A percentile compares a stretch with the other conserved stretches of the same genome.
Evolutionary conservation across 2,329 filamentous ascomycete genomes (phyloP).

Genomic region (Periconia sp.): DNA sequence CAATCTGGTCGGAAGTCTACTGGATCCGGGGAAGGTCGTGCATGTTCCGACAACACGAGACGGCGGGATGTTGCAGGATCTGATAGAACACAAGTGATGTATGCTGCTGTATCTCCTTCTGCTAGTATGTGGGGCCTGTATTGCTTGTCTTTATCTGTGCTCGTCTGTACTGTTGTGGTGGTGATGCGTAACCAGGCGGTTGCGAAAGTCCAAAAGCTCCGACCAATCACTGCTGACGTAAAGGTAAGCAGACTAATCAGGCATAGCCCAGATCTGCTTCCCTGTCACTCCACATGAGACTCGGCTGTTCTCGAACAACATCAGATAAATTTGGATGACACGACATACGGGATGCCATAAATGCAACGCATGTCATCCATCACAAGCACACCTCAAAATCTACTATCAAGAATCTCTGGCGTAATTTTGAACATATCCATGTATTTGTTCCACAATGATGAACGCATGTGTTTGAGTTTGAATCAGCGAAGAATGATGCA

Average conservation of each 20-base stretch:
- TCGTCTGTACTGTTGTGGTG: not conserved
- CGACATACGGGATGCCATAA: no score
- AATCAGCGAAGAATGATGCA: no score
- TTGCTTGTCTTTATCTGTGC: not conserved
- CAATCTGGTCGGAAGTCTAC: constrained; percentile 5
- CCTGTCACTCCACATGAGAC: not conserved
- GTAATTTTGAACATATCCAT: no score
- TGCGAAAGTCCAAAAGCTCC: constrained; percentile 2
- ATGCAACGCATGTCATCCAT: no score
- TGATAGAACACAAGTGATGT: not conserved
- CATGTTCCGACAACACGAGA: constrained; percentile 3
- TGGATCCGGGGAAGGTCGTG: not conserved
- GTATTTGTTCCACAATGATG: no score
- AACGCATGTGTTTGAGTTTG: no score
- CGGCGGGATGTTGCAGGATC: not conserved
- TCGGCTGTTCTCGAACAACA: not conserved
- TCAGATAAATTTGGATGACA: no score
- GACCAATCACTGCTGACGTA: constrained; percentile 13
- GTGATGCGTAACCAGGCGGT: constrained; percentile 8
- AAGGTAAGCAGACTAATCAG: constrained; percentile 12
- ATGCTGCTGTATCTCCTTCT: not conserved
- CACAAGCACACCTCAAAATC: no score
- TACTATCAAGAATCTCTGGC: no score
- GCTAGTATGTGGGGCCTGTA: not conserved
- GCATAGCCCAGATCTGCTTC: not conserved